These are phyloP conservation scores for Trametes sanguinea DNA, from an alignment of 768 basidiomycete species.

Conservation along the genomic window DNA sequence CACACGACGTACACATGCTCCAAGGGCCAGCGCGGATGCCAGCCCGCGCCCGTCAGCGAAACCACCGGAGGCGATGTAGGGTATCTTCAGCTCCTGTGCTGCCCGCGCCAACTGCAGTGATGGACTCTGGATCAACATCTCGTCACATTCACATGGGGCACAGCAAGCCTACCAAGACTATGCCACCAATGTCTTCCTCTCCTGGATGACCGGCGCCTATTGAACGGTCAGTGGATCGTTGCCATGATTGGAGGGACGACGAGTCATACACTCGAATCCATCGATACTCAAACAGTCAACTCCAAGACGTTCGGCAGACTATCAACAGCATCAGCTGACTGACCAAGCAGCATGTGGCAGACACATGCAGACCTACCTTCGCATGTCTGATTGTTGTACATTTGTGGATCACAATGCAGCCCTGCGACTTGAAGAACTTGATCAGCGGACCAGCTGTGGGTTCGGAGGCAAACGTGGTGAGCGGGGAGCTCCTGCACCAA, in stretches of 20 bases:
- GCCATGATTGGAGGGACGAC: background rate
- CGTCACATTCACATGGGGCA: constrained; percentile 2
- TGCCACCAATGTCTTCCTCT: constrained; percentile 88
- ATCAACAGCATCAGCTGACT: background rate
- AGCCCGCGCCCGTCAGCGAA: constrained; percentile 86
- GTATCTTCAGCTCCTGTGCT: constrained; percentile 77
- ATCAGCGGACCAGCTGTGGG: constrained; percentile 71
- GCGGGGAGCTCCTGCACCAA: background rate
- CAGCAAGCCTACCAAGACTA: constrained; percentile 64
- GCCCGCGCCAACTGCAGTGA: constrained; percentile 79
- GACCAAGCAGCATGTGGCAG: background rate
- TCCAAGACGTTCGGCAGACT: constrained; percentile 71
- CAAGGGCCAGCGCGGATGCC: constrained; percentile 78
- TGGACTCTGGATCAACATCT: background rate
- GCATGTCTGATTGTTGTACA: constrained; percentile 88
- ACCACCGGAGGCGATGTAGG: constrained; percentile 91
- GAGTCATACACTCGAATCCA: constrained; percentile 78
- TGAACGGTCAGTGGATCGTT: constrained; percentile 2
- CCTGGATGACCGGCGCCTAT: constrained; percentile 94
- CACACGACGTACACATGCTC: constrained; percentile 62
- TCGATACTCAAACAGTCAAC: constrained; percentile 91
- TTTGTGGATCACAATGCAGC: constrained; percentile 85
- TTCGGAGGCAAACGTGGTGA: background rate
- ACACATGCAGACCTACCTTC: constrained; percentile 46
- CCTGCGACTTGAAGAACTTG: constrained; percentile 76